phyloP scores from a whole-genome alignment of 1,284 basidiomycete genomes.

The Cryptococcus deneoformans region DNA sequence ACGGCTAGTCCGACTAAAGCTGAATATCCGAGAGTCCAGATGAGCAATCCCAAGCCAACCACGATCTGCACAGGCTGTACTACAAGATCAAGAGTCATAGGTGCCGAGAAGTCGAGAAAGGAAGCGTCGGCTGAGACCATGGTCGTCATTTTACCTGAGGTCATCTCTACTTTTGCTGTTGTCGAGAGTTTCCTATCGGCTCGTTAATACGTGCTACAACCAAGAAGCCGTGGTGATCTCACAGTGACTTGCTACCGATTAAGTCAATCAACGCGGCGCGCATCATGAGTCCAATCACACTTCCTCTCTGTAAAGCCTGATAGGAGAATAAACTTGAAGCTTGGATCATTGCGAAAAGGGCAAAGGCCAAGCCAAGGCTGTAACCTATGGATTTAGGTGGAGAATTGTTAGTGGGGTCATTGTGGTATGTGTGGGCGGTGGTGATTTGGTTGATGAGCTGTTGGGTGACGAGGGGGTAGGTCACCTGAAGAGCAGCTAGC shows the following conservation, averaged over 20 bases:
- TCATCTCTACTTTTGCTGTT: constrained; percentile 11
- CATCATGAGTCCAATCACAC: constrained; percentile 15
- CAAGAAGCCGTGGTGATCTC: neutral
- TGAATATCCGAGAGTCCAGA: constrained; percentile 52
- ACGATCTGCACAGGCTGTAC: constrained; percentile 53
- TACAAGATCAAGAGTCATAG: constrained; percentile 53
- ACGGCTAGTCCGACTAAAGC: constrained; percentile 43
- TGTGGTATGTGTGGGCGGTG: constrained; percentile 54
- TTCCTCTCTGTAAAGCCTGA: constrained; percentile 15
- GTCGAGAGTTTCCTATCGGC: constrained; percentile 14
- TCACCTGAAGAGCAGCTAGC: constrained; percentile 16
- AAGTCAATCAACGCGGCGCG: constrained; percentile 17
- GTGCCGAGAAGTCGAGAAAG: constrained; percentile 47
- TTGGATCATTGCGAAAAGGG: constrained; percentile 13
- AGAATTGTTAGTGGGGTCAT: neutral
- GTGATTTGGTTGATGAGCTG: constrained; percentile 63
- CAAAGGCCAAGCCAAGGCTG: constrained; percentile 14
- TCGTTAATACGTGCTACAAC: neutral
- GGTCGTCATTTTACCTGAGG: constrained; percentile 56
- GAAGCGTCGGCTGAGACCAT: constrained; percentile 64
- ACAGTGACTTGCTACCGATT: constrained; percentile 19
- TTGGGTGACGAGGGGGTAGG: constrained; percentile 47
- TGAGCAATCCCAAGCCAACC: constrained; percentile 63
- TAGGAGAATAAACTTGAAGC: constrained; percentile 11
- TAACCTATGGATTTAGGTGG: constrained; percentile 35